Percentiles rank a stretch among this genome's conserved stretches.
These are phyloP conservation scores for Pugionium cornutum DNA, from an alignment of 345 rosid genomes.

Conservation along the genomic window DNA sequence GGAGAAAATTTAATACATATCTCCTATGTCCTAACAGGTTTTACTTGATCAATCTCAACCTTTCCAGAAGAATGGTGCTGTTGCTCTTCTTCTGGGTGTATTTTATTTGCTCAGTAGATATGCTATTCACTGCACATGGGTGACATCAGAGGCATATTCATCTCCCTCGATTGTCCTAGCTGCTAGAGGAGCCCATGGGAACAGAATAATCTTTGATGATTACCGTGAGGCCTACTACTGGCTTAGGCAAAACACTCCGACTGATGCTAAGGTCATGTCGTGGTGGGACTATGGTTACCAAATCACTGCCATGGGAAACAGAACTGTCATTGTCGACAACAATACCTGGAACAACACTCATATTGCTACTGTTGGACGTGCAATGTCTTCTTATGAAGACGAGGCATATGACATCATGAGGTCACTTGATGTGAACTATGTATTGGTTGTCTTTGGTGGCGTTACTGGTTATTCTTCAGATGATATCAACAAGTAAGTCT, in stretches of 20 bases:
- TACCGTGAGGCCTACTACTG: slow-evolving; percentile 87
- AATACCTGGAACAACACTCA: too few species aligned
- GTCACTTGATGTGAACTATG: too few species aligned
- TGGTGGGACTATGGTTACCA: too few species aligned
- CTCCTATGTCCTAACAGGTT: slow-evolving; percentile 51
- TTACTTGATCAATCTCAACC: slow-evolving; percentile 93
- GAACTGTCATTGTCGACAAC: too few species aligned
- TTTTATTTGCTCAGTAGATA: too few species aligned
- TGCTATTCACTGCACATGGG: too few species aligned
- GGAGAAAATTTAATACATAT: not conserved
- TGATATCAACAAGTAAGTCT: slow-evolving; percentile 93
- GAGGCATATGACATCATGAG: too few species aligned
- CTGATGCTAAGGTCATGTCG: slow-evolving; percentile 64
- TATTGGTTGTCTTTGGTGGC: too few species aligned
- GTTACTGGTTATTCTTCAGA: slow-evolving; percentile 95
- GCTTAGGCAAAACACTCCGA: slow-evolving; percentile 96
- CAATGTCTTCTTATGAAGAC: too few species aligned
- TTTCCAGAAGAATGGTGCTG: slow-evolving; percentile 81
- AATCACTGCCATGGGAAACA: too few species aligned
- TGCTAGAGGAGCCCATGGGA: slow-evolving; percentile 98
- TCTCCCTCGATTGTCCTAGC: slow-evolving; percentile 43
- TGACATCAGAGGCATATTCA: too few species aligned
- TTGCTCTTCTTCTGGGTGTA: slow-evolving; percentile 63
- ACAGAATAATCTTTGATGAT: slow-evolving; percentile 46
- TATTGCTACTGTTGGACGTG: too few species aligned